Evolutionary conservation across 306 rosid genomes (phyloP), one percentile per base, ranked within the genome.

Genomic region (Mimosa bimucronata): DNA sequence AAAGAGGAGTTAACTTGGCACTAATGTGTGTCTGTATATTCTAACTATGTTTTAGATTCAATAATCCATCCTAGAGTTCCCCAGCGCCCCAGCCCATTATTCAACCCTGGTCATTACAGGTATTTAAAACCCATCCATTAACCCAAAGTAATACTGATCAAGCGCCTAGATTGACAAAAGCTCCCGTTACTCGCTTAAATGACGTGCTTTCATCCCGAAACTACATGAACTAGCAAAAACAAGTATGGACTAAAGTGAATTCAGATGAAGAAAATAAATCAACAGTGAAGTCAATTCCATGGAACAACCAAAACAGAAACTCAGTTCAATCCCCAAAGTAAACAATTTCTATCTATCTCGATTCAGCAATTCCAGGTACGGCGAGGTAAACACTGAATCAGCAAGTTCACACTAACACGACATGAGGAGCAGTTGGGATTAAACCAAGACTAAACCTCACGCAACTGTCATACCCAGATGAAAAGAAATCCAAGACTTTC

Each of bases 301-400:
- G 19, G 30, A 50, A 12, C 62, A 42, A 73, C 77, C 64, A 73
- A 50, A 71, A 71, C 42, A 29, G 28, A 71, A 41, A 29, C 76
- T 9, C 61, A 8, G n/a, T 48, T 15, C 13, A 71, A 46, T 45
- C 50, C 13, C 0, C 38, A 72, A 48, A 48, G 28, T 10, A 19
- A n/a, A 18, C 34, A 41, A 68, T 41, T 68, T 42, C 34, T 26
- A 23, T 41, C 37, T 23, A 69, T 23, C 57, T 23, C 64, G 15
- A 10, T 52, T 34, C 11, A 67, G 44, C 67, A 31, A 38, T 42
- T 12, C n/a, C 37, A 44, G 42, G 42, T 23, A 42, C 31, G 12
- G 15, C 34, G 8, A 26, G 13, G 71, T n/a, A 13, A 48, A 44
- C 29, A 77, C 37, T 16, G 0, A 58, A 14, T 50, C 29, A 4